Percentiles rank a stretch among this genome's conserved stretches.
Evolutionary conservation across 257 asterid species (phyloP).

Genomic region (Jacaranda copaia): DNA sequence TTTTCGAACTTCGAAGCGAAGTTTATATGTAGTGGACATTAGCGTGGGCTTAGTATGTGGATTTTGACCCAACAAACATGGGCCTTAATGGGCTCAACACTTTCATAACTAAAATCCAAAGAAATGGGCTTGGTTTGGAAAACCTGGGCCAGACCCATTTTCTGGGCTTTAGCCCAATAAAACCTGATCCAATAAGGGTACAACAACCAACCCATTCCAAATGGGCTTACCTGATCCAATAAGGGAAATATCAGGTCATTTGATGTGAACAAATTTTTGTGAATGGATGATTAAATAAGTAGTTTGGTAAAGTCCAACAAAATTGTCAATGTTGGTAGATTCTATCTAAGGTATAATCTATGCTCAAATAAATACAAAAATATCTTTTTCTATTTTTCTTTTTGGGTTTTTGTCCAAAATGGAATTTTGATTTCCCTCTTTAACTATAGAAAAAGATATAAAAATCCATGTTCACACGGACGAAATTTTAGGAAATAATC

Average conservation of each 20-base stretch:
- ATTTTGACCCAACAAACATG: background rate
- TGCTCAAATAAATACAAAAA: too few species aligned
- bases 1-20: slow-evolving; percentile 21
- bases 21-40: slow-evolving; percentile 2
- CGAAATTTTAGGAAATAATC: too few species aligned
- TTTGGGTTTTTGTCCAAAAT: too few species aligned
- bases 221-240: background rate
- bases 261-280: too few species aligned
- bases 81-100: background rate
- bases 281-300: background rate
- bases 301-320: background rate
- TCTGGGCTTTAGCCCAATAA: background rate
- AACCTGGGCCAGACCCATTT: background rate
- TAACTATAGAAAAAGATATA: too few species aligned
- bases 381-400: too few species aligned
- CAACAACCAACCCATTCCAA: background rate
- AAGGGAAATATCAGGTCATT: background rate
- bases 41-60: slow-evolving; percentile 1
- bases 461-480: too few species aligned
- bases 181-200: background rate
- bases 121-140: background rate
- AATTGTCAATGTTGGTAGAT: background rate
- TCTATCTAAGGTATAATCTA: too few species aligned
- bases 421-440: too few species aligned
- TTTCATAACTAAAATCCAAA: too few species aligned